Evolutionary conservation across 305 asterid genomes (phyloP).

Genomic region (Rubia peregrina): DNA sequence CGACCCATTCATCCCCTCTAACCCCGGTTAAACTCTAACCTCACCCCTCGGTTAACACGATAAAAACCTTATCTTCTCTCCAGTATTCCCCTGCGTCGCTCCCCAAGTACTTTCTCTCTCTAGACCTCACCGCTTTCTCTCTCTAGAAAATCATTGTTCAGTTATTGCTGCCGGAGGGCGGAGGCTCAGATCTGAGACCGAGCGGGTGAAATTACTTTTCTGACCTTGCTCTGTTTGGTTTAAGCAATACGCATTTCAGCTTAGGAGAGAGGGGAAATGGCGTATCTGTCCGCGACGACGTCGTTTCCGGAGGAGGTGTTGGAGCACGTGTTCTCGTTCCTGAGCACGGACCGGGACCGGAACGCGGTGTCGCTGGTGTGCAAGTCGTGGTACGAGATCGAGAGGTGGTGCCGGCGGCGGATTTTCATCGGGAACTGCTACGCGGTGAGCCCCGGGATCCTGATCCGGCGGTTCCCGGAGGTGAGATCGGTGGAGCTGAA

Average conservation of each 20-base stretch:
- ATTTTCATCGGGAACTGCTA: slow-evolving; percentile 89
- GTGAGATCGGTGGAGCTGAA: slow-evolving; percentile 73
- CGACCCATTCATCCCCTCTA: neutral
- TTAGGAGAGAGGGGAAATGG: slow-evolving; percentile 40
- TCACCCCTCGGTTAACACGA: slow-evolving; percentile 30
- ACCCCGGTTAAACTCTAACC: slow-evolving; percentile 37
- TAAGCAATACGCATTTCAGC: neutral
- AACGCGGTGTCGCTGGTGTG: slow-evolving; percentile 87
- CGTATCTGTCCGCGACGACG: slow-evolving; percentile 28
- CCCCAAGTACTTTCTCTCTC: slow-evolving; percentile 16
- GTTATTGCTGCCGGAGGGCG: slow-evolving; percentile 4
- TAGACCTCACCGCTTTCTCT: slow-evolving; percentile 5
- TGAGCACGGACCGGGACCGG: slow-evolving; percentile 62
- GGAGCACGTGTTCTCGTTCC: slow-evolving; percentile 80
- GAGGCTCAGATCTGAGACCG: slow-evolving; percentile 29
- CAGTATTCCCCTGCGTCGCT: slow-evolving; percentile 29
- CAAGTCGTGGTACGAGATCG: slow-evolving; percentile 97
- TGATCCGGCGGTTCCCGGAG: slow-evolving; percentile 91
- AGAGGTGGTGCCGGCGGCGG: slow-evolving; percentile 82
- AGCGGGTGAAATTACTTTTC: slow-evolving; percentile 17
- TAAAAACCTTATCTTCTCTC: slow-evolving; percentile 68
- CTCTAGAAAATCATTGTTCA: slow-evolving; percentile 10
- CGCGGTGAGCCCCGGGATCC: slow-evolving; percentile 62
- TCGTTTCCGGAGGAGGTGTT: slow-evolving; percentile 91
- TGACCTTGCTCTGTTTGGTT: slow-evolving; percentile 17